Conservation (phyloP, 2,329 filamentous ascomycete species). For the Emmonsia crescens region DNA sequence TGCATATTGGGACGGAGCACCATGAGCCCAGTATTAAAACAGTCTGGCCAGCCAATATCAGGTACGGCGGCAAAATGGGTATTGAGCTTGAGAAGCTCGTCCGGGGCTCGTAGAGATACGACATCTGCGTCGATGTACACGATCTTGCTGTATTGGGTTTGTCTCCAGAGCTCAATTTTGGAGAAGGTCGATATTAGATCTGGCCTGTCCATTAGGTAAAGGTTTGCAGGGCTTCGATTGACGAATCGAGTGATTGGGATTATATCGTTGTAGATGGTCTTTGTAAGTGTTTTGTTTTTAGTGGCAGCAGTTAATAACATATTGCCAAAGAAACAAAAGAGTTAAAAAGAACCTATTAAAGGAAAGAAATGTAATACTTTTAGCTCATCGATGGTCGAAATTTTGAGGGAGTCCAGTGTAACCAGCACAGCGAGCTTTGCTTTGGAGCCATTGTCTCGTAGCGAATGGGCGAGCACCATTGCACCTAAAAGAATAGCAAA, state of each 20-base stretch:
- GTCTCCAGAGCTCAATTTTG: conserved; percentile 90
- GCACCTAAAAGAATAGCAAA: conserved; percentile 53
- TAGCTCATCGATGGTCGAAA: conserved; percentile 66
- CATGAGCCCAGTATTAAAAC: conserved; percentile 98
- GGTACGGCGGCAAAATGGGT: conserved; percentile 62
- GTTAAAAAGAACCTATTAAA: conserved; percentile 4
- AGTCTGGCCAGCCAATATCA: conserved; percentile 95
- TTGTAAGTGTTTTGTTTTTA: conserved; percentile 10
- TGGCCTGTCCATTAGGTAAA: conserved; percentile 81
- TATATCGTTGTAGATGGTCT: conserved; percentile 80
- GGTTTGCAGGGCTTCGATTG: conserved; percentile 67
- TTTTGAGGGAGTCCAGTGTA: conserved; percentile 66
- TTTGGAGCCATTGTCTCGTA: conserved; percentile 77
- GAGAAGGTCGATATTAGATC: conserved; percentile 91
- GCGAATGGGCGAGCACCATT: conserved; percentile 83
- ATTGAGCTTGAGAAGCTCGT: conserved; percentile 72
- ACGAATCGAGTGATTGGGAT: conserved; percentile 72
- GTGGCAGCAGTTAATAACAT: conserved; percentile 15
- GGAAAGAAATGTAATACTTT: conserved; percentile 43
- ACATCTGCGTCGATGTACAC: conserved; percentile 93
- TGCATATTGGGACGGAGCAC: conserved; percentile 74
- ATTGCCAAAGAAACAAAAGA: neutral
- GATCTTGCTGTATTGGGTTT: conserved; percentile 79
- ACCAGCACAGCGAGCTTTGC: conserved; percentile 80
- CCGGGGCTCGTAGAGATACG: conserved; percentile 78